Evolutionary conservation across 108 stramenopile genomes (phyloP), one percentile per base, ranked within the genome.

Genomic region (Cyclostephanos tholiformis): DNA sequence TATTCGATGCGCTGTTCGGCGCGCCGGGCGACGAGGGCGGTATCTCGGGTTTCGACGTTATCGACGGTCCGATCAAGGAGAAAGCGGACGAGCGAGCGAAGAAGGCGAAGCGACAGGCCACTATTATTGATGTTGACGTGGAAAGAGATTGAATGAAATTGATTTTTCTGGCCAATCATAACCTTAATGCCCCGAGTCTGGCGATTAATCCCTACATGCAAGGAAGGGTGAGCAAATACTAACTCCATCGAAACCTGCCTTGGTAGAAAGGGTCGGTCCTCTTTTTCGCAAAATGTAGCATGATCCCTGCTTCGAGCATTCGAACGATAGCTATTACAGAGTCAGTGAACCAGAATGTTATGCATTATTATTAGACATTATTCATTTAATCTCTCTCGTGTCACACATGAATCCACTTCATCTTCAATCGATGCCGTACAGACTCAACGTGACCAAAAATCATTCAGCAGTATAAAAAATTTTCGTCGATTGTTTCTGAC

Each of bases 121-220:
- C 85, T 20, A 79, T 92, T 32, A 92, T 92, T 67, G 91, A 92
- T 75, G 88, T 88, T 4, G 91, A 92, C 38, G 79, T 88, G 38
- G 80, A 87, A 32, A 87, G 87, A 67, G 88, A 91, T 65, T 79
- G 48, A 35, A 44, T 62, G 61, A 17, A 4, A 0, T 26, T 48
- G 2, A 2, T 22, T 63, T 71, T 26, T 36, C 26, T 39, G n/a
- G n/a, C n/a, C n/a, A n/a, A n/a, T n/a, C n/a, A n/a, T n/a, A n/a
- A n/a, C n/a, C n/a, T n/a, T n/a, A n/a, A n/a, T n/a, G n/a, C n/a
- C n/a, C n/a, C n/a, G 35, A 4, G 27, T 35, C 52, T 53, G 67
- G 30, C 23, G 9, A 32, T 53, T 36, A 41, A 46, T 9, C 14
- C 25, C 9, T 10, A 10, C 14, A 11, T 13, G 16, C 27, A 46